Evolutionary conservation across 2,329 filamentous ascomycete species (phyloP).

Genomic region (Neopestalotiopsis clavispora): DNA sequence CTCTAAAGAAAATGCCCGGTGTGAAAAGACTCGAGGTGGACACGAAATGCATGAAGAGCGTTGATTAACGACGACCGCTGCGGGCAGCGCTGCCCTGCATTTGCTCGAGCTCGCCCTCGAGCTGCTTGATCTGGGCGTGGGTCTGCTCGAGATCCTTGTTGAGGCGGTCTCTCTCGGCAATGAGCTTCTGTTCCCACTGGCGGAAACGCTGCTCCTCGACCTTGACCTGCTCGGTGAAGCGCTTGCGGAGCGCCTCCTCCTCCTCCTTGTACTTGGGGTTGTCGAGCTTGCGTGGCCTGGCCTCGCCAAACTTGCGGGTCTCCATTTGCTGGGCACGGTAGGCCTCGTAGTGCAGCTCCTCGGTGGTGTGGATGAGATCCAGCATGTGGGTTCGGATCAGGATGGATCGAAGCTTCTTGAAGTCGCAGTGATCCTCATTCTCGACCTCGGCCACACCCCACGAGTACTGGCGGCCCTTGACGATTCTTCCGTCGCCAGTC

Average conservation of each 20-base stretch:
- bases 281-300: slow-evolving; percentile 94
- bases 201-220: slow-evolving; percentile 99
- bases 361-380: slow-evolving; percentile 98
- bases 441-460: slow-evolving; percentile 99
- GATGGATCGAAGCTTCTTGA: slow-evolving; percentile 99
- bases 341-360: slow-evolving; percentile 98
- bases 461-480: slow-evolving; percentile 98
- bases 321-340: slow-evolving; percentile 99
- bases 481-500: slow-evolving; percentile 91
- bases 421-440: slow-evolving; percentile 99
- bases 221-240: slow-evolving; percentile 99
- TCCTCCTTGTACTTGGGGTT: slow-evolving; percentile 99
- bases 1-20: slow-evolving; percentile 17
- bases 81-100: slow-evolving; percentile 91
- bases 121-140: slow-evolving; percentile 89
- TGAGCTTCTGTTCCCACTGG: slow-evolving; percentile 99
- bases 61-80: slow-evolving; percentile 83
- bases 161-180: slow-evolving; percentile 95
- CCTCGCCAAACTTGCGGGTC: slow-evolving; percentile 98
- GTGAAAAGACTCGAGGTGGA: slow-evolving; percentile 2
- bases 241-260: slow-evolving; percentile 96
- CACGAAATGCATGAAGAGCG: slow-evolving; percentile 23
- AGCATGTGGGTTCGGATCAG: slow-evolving; percentile 99
- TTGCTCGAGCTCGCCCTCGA: slow-evolving; percentile 89
- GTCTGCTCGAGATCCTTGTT: slow-evolving; percentile 99